Base-by-base conservation (phyloP, 768 basidiomycete genomes). In the Tubosaeta sp. region DNA sequence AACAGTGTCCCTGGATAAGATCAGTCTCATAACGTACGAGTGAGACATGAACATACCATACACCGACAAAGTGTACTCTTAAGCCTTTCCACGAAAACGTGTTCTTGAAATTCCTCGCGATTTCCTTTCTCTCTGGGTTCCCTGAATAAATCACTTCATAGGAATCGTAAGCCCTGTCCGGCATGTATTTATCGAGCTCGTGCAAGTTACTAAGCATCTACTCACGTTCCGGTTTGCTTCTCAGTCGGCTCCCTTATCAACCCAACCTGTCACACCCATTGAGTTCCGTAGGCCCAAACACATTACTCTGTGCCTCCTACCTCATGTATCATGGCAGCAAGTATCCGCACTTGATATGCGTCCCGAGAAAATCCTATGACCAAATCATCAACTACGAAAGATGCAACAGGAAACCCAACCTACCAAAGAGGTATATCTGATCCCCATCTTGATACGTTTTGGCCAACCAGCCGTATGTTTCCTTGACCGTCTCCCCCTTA, bases 1-100 rank as follows among this genome's bases (percentile, higher is more conserved):
- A 8, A 87, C 84, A 2, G 83, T 85, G 56, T 87, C 85, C 82
- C 83, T 85, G 51, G 32, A 14, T 2, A 2, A 50, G 1, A n/a
- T 41, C 31, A 60, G n/a, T 54, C 22, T 43, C 1, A 2, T n/a
- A 10, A 33, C 8, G n/a, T 7, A 19, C 2, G 13, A 35, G 16
- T 17, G 27, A 19, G 4, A 33, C 26, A 25, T 12, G 9, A 19
- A 62, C 73, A 11, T 51, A 78, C 80, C 77, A 81, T 12, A 76
- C 74, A 1, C 81, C 81, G 17, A 82, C 64, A 43, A 82, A 82
- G 37, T 81, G 75, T 10, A 80, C 72, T 25, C 63, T 56, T 1
- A 78, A 68, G 34, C 71, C 70, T 33, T 70, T 68, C 60, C 64
- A 57, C 5, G 74, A 78, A 54, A 79, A 79, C 0, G 76, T 69